Base-by-base conservation (phyloP, 164 flowering plant genomes). In the Buxus sempervirens region DNA sequence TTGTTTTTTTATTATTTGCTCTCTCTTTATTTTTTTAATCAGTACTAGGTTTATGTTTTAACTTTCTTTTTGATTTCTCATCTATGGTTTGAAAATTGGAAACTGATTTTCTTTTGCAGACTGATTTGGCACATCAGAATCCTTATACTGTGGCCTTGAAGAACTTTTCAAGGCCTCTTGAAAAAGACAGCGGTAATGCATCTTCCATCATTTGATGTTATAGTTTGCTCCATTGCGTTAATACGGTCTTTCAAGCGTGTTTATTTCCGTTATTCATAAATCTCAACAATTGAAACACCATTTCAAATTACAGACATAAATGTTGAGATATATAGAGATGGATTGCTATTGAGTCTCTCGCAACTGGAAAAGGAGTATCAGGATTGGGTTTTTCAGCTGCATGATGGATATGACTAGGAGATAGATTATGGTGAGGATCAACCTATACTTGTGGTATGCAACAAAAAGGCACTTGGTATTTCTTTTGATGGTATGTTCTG, bases 101-200 rank as follows among this genome's bases (percentile, higher is more conserved):
- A 21, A 58, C 59, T 60, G 18, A 16, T 71, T 32, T 22, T 72
- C 24, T 49, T 63, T 23, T 70, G 38, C 83, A 91, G 97, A 89
- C 88, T 48, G 91, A 91, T 75, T 76, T 91, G 55, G 89, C 90
- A 7, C 84, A 74, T 57, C 87, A 86, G 36, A 81, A 80, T 79
- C 82, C 85, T 41, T 89, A 72, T 67, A 82, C 91, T 6, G 75
- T 15, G 38, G 88, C 89, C 21, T 67, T 91, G 79, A 91, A 69
- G 79, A 84, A 80, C 69, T 75, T 91, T 59, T 93, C 93, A 27
- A 69, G 36, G 67, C 25, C 62, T 62, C 48, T 41, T 68, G 83
- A 76, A 56, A 78, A 73, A 66, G 83, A 76, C 0, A 71, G 73
- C 45, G 88, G 88, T 86, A 77, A 62, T 51, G 7, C n/a, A 58